Conservation (phyloP, 106 monocot genomes). For the Cymbidium sinense region DNA sequence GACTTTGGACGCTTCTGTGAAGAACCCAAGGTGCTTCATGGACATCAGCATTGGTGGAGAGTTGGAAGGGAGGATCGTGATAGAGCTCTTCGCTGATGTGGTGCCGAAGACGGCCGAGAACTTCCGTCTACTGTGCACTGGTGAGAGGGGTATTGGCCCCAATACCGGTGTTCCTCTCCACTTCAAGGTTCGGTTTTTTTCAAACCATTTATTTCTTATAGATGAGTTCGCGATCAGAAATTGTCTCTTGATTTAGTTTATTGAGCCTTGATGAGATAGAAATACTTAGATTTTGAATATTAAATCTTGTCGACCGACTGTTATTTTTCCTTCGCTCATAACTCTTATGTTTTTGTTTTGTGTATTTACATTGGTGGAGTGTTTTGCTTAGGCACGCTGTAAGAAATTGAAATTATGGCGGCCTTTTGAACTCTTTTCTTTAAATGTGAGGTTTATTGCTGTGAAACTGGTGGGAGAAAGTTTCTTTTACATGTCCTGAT, state of each 20-base stretch:
- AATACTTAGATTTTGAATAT: neutral
- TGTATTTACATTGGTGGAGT: neutral
- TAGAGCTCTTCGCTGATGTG: slow-evolving; percentile 25
- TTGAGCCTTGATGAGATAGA: neutral
- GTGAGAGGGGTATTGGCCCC: slow-evolving; percentile 22
- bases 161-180: slow-evolving; percentile 23
- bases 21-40: slow-evolving; percentile 21
- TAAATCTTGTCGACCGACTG: neutral
- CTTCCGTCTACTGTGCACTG: slow-evolving; percentile 20
- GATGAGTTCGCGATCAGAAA: neutral
- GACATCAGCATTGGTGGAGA: slow-evolving; percentile 28
- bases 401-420: neutral
- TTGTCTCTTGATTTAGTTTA: neutral
- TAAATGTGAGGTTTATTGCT: neutral
- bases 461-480: neutral
- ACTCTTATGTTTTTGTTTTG: neutral
- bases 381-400: neutral
- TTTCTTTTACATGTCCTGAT: neutral
- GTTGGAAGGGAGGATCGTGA: slow-evolving; percentile 23
- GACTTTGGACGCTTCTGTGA: neutral
- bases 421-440: neutral
- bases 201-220: neutral
- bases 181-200: slow-evolving; percentile 14
- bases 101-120: slow-evolving; percentile 23
- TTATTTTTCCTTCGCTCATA: neutral